Conservation (phyloP, 805 yeast genomes). For the Kurtzmaniella cleridarum region DNA sequence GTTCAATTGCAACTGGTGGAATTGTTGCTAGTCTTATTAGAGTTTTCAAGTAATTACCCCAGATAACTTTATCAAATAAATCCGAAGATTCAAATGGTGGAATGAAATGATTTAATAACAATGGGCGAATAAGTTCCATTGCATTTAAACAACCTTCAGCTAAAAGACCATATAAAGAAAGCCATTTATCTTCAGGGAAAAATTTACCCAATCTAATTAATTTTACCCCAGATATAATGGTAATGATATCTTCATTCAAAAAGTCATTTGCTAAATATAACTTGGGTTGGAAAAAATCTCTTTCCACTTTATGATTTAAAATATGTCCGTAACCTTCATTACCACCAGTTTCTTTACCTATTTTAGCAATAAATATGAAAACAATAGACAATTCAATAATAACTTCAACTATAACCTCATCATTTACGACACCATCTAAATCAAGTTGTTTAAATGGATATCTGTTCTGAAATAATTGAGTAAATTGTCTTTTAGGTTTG, state of each 20-base stretch:
- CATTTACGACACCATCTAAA: slow-evolving; percentile 69
- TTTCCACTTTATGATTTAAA: slow-evolving; percentile 23
- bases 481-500: slow-evolving; percentile 58
- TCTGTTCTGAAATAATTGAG: slow-evolving; percentile 60
- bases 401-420: slow-evolving; percentile 64
- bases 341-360: slow-evolving; percentile 39
- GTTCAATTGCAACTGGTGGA: slow-evolving; percentile 66
- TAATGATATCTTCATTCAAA: slow-evolving; percentile 36
- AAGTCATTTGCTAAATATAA: slow-evolving; percentile 37
- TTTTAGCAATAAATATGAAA: slow-evolving; percentile 50
- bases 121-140: slow-evolving; percentile 48
- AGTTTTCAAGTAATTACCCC: slow-evolving; percentile 64
- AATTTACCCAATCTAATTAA: slow-evolving; percentile 48
- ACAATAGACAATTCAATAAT: slow-evolving; percentile 63
- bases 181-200: slow-evolving; percentile 70
- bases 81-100: slow-evolving; percentile 50
- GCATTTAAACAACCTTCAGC: slow-evolving; percentile 52
- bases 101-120: slow-evolving; percentile 43
- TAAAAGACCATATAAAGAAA: slow-evolving; percentile 56
- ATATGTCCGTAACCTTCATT: slow-evolving; percentile 40
- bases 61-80: slow-evolving; percentile 51
- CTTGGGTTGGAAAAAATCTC: slow-evolving; percentile 36
- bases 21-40: slow-evolving; percentile 55
- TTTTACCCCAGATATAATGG: slow-evolving; percentile 45
- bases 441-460: slow-evolving; percentile 63